Evolutionary conservation across 176 grass and related monocot species (phyloP), one percentile per base, ranked within the genome.

Genomic region (Eleusine indica): DNA sequence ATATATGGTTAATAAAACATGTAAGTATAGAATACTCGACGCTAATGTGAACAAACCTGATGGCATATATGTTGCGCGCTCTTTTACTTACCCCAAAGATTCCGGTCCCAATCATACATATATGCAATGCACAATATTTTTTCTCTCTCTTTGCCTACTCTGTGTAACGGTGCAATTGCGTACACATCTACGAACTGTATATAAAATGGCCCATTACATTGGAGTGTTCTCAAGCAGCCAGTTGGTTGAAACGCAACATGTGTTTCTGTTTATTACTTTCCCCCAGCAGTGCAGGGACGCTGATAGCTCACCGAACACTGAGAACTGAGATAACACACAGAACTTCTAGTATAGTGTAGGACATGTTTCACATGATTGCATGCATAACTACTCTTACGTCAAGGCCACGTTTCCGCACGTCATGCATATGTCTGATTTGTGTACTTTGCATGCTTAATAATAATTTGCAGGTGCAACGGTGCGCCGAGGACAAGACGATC

Each of bases 401-500:
- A 47, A 5, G 14, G 25, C n/a, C 58, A 62, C 58, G 58, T 62
- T 62, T 62, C 8, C 39, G 42, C 35, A 47, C 49, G 56, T 66
- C 32, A 80, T 18, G 32, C 32, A 2, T 35, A 35, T 35, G 18
- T 25, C 30, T 28, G 6, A 68, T 17, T 6, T 64, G 22, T 64
- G 13, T 10, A 6, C 2, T 0, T 13, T 29, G 51, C 14, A 29
- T 72, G 52, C 32, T 35, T 35, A 35, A 25, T 3, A 15, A 18
- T 57, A 4, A 1, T 57, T 10, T 75, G 82, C 71, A 97, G 94
- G 94, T 97, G 61, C 94, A 97, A 68, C 89, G 94, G 64, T 97
- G 92, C 56, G 92, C 92, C 3, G 92, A 97, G 63, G 94, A 97
- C 81, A 89, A 83, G 72, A 83, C 73, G 9, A 92, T 94, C 44